A percentile compares a stretch with the other conserved stretches of the same genome.
Evolutionary conservation across 2,329 filamentous ascomycete genomes (phyloP).

Genomic region (Alternaria gansuensis): DNA sequence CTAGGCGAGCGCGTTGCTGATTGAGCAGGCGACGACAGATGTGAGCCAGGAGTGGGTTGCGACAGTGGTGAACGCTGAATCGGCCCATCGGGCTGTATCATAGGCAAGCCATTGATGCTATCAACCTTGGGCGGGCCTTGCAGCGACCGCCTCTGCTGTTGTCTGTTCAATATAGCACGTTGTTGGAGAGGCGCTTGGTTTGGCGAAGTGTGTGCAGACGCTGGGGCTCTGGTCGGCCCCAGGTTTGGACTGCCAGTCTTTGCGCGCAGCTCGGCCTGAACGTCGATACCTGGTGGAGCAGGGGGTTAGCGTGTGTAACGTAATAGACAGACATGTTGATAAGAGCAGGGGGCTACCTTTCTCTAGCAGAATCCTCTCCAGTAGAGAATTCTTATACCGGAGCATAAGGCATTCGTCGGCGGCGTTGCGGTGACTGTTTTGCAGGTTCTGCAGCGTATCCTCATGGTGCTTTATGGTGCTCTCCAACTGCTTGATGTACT

Average conservation of each 20-base stretch:
- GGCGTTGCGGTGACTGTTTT: slow-evolving; percentile 91
- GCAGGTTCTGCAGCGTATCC: slow-evolving; percentile 88
- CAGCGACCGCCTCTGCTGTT: slow-evolving; percentile 75
- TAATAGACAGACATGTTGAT: slow-evolving; percentile 10
- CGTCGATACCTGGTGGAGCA: slow-evolving; percentile 79
- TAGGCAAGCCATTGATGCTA: slow-evolving; percentile 53
- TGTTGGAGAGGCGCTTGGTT: slow-evolving; percentile 74
- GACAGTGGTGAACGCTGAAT: slow-evolving; percentile 73
- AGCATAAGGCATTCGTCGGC: slow-evolving; percentile 98
- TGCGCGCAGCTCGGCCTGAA: slow-evolving; percentile 91
- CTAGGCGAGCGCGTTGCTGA: slow-evolving; percentile 67
- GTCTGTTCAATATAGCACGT: slow-evolving; percentile 80
- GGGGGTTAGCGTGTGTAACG: slow-evolving; percentile 29
- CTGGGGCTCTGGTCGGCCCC: slow-evolving; percentile 66
- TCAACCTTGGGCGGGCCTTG: slow-evolving; percentile 80
- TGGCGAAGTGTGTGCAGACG: slow-evolving; percentile 65
- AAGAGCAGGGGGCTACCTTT: slow-evolving; percentile 70
- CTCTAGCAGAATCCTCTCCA: slow-evolving; percentile 94
- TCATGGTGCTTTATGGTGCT: slow-evolving; percentile 97
- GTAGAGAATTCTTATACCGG: slow-evolving; percentile 95
- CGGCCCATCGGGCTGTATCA: slow-evolving; percentile 52
- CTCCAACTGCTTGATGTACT: slow-evolving; percentile 99
- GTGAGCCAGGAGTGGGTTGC: slow-evolving; percentile 83
- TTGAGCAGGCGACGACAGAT: slow-evolving; percentile 72
- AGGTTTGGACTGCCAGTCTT: slow-evolving; percentile 89